These are phyloP conservation scores for Coelastrella sp. DNA, from an alignment of 139 green algal species.

Conservation along the genomic window DNA sequence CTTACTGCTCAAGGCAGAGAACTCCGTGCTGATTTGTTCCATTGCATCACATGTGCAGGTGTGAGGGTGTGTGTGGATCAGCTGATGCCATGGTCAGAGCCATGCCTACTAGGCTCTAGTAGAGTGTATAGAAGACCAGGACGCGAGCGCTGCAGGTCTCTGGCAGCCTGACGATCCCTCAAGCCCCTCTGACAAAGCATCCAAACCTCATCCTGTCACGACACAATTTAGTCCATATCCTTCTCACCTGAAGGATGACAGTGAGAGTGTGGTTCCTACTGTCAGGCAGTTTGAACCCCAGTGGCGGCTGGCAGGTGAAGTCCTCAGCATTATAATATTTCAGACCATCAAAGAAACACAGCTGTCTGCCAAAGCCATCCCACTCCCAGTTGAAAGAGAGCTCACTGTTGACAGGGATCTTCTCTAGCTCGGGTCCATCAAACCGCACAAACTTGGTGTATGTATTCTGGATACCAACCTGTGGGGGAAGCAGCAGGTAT, in stretches of 20 bases:
- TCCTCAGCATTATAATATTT: conserved; percentile 11
- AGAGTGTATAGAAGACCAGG: too few relatives aligned
- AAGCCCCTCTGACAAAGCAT: too few relatives aligned
- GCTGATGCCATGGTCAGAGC: too few relatives aligned
- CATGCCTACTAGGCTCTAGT: too few relatives aligned
- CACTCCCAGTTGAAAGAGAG: conserved; percentile 40
- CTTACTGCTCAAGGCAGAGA: too few relatives aligned
- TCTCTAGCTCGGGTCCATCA: neutral
- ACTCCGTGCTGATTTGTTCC: too few relatives aligned
- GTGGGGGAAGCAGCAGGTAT: neutral
- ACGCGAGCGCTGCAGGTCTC: too few relatives aligned
- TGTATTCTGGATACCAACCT: conserved; percentile 3
- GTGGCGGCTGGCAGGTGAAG: conserved; percentile 13
- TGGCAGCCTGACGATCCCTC: too few relatives aligned
- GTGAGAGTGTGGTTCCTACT: conserved; percentile 41
- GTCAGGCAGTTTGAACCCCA: conserved; percentile 16
- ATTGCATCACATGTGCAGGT: too few relatives aligned
- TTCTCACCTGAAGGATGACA: conserved; percentile 22
- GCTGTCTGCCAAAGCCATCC: conserved; percentile 45
- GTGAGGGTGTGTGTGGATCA: too few relatives aligned
- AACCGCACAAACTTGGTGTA: neutral
- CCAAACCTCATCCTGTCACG: too few relatives aligned
- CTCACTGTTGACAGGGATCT: neutral
- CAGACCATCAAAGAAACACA: conserved; percentile 41
- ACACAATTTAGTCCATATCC: too few relatives aligned